Percentiles rank a stretch among this genome's conserved stretches.
These are phyloP conservation scores for Exophiala calicioides DNA, from an alignment of 2,329 filamentous ascomycete genomes.

Conservation along the genomic window DNA sequence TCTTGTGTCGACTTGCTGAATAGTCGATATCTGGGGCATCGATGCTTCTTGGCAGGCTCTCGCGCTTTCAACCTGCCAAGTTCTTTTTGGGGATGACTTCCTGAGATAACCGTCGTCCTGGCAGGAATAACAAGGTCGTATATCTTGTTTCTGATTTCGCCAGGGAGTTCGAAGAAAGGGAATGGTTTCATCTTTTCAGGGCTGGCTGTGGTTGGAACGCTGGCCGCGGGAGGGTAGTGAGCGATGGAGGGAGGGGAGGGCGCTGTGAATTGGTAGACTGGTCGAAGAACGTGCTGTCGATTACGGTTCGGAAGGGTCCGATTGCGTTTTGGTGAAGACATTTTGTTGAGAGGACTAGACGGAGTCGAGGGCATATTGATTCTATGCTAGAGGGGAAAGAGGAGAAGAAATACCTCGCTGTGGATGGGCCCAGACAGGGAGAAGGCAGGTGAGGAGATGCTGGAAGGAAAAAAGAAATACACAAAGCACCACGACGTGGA, in stretches of 20 bases:
- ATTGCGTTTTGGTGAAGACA: constrained; percentile 5
- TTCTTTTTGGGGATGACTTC: constrained; percentile 29
- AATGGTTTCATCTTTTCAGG: too few relatives aligned
- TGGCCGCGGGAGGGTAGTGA: not conserved
- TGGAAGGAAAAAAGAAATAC: too few relatives aligned
- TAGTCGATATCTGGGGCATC: constrained; percentile 23
- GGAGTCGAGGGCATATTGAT: constrained; percentile 1
- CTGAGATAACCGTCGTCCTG: constrained; percentile 21
- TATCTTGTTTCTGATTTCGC: constrained; percentile 69
- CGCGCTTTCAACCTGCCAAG: constrained; percentile 15
- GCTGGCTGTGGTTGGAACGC: not conserved
- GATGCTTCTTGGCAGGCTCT: constrained; percentile 15
- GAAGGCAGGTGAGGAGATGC: too few relatives aligned
- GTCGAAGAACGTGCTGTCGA: constrained; percentile 14
- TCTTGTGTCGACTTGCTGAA: constrained; percentile 9
- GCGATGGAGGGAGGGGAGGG: not conserved
- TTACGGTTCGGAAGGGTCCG: constrained; percentile 12
- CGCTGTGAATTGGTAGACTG: constrained; percentile 6
- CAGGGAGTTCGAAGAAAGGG: constrained; percentile 66
- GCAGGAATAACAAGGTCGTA: constrained; percentile 63
- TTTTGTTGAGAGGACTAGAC: constrained; percentile 2
- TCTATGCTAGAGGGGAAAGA: too few relatives aligned
- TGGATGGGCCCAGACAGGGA: too few relatives aligned
- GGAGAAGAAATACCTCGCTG: too few relatives aligned
- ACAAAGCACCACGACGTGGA: too few relatives aligned